Evolutionary conservation across 2,329 filamentous ascomycete genomes (phyloP), one percentile per base, ranked within the genome.

Genomic region (Hypoxylon sp.): DNA sequence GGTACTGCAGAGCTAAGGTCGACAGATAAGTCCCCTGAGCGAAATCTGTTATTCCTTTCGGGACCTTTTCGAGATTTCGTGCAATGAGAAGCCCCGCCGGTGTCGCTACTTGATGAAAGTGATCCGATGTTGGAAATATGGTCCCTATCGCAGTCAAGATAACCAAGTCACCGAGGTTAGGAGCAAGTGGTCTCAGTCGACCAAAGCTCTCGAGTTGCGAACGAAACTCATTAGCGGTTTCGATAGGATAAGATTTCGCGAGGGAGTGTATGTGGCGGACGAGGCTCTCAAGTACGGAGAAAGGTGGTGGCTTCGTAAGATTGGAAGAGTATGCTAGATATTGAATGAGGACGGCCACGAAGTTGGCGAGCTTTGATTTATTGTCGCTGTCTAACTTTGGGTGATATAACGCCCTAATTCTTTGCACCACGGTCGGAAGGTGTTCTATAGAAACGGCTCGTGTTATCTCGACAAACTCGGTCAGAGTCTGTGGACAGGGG

Each of bases 101-200:
- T 1, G 96, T 99, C 44, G 94, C 92, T 37, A 98, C 93, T 74
- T 96, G 92, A 76, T 99, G 96, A 80, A 98, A 99, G 81, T 98
- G 94, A 80, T 99, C 96, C 0, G 94, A 98, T 0, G 96, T 97
- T 3, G 96, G 94, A 76, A 97, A 99, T 58, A 97, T 92, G 1
- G 90, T 90, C 44, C 91, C 90, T 66, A 98, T 88, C 0, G 93
- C 94, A 0, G 93, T 94, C 37, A 99, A 83, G n/a, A 97, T 82
- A 22, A 94, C 82, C 19, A 99, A 81, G 75, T 99, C 94, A 17
- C 93, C 93, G 73, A 78, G 86, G 75, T 79, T 87, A 74, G 85
- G 88, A 6, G 82, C 79, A 37, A 90, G 79, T 3, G 86, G 83
- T 37, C 88, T 82, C 33, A 78, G 75, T 33, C 81, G 72, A 54